Evolutionary conservation across 352 stramenopile species (phyloP).

Genomic region (Paralagenidium karlingii): DNA sequence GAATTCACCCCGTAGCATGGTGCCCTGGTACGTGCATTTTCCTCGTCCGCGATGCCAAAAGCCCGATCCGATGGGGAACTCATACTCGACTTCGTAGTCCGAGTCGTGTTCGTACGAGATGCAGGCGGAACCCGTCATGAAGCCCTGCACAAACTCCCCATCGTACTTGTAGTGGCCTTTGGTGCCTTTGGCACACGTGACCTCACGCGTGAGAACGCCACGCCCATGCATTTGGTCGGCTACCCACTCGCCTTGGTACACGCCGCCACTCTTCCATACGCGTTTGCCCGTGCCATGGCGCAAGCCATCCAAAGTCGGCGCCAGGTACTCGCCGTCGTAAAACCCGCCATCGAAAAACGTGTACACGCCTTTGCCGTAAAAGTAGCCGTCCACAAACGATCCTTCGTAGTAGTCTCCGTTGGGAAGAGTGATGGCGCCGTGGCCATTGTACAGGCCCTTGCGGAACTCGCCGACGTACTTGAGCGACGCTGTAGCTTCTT

Average conservation of each 20-base stretch:
- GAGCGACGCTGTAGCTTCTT: too few relatives aligned
- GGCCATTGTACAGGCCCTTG: constrained; percentile 29
- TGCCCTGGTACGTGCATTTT: constrained; percentile 35
- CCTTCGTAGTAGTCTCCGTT: constrained; percentile 70
- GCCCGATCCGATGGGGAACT: constrained; percentile 43
- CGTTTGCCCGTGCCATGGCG: constrained; percentile 32
- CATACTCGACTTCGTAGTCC: constrained; percentile 41
- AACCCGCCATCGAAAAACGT: constrained; percentile 30
- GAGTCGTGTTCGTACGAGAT: constrained; percentile 30
- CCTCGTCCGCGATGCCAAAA: constrained; percentile 49
- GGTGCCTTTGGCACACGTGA: too few relatives aligned
- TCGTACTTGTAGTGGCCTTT: constrained; percentile 21
- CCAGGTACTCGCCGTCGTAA: constrained; percentile 38
- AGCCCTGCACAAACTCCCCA: constrained; percentile 37
- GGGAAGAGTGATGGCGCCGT: constrained; percentile 34
- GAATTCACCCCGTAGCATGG: constrained; percentile 37
- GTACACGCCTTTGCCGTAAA: constrained; percentile 29
- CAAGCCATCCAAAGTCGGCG: too few relatives aligned
- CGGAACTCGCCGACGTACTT: constrained; percentile 51
- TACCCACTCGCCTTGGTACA: constrained; percentile 42
- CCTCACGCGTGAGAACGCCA: constrained; percentile 17
- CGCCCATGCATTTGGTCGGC: constrained; percentile 44
- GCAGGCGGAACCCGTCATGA: constrained; percentile 19
- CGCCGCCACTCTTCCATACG: constrained; percentile 34
- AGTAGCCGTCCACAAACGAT: constrained; percentile 23